Percentiles rank a stretch among this genome's conserved stretches.
Evolutionary conservation across 1,284 basidiomycete genomes (phyloP).

Genomic region (Nidula niveotomentosa): DNA sequence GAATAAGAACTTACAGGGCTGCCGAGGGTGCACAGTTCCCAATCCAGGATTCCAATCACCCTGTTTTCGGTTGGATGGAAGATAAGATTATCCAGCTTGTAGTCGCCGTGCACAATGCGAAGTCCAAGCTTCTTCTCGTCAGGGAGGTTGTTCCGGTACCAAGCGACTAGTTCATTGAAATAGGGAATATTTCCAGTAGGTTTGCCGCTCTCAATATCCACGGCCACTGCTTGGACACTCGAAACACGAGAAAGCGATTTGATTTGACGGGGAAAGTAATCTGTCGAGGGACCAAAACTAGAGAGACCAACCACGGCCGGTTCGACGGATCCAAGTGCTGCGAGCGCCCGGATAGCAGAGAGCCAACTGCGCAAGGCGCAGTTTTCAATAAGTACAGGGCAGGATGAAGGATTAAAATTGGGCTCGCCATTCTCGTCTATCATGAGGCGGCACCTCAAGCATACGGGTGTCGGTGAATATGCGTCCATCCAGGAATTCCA

Average conservation of each 20-base stretch:
- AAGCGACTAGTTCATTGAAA: constrained; percentile 72
- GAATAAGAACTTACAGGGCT: constrained; percentile 57
- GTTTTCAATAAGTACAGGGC: background rate
- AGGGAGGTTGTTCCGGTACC: constrained; percentile 78
- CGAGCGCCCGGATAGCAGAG: constrained; percentile 73
- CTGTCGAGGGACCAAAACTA: constrained; percentile 75
- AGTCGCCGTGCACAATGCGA: constrained; percentile 93
- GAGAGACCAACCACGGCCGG: constrained; percentile 72
- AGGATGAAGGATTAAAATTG: background rate
- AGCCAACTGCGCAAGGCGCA: constrained; percentile 58
- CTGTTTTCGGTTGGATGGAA: constrained; percentile 91
- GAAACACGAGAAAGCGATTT: constrained; percentile 80
- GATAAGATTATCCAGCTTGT: constrained; percentile 94
- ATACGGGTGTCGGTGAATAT: constrained; percentile 89
- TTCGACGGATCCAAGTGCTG: constrained; percentile 72
- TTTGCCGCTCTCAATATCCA: constrained; percentile 64
- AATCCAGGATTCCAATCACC: constrained; percentile 95
- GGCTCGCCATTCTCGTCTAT: constrained; percentile 71
- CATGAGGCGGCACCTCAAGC: constrained; percentile 62
- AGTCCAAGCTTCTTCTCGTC: constrained; percentile 70
- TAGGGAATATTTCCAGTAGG: constrained; percentile 68
- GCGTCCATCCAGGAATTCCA: constrained; percentile 92
- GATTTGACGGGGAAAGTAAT: constrained; percentile 93
- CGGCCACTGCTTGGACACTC: constrained; percentile 63
- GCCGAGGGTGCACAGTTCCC: constrained; percentile 94